phyloP scores from a whole-genome alignment of 306 rosid genomes.

The Geum urbanum region DNA sequence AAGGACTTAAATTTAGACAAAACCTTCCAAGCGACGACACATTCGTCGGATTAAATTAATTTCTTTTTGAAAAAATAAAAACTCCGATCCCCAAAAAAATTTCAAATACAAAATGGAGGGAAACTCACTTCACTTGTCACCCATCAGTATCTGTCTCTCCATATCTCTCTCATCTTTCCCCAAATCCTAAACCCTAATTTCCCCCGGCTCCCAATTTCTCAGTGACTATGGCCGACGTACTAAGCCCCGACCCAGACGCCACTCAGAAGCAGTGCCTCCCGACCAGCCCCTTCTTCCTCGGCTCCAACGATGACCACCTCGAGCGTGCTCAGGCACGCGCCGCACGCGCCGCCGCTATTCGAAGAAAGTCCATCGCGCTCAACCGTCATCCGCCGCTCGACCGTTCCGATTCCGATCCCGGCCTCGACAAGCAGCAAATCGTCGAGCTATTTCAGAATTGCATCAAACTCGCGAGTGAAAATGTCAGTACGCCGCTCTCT shows the following conservation, averaged over 20 bases:
- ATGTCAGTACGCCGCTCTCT: conserved; percentile 36
- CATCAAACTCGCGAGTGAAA: conserved; percentile 97
- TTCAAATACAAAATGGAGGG: conserved; percentile 54
- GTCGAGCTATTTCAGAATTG: conserved; percentile 89
- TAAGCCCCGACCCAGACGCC: conserved; percentile 53
- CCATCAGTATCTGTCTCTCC: not conserved
- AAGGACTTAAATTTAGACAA: too few species aligned
- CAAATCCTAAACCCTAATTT: conserved; percentile 26
- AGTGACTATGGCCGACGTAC: conserved; percentile 50
- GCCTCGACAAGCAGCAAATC: conserved; percentile 78
- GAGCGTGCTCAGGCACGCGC: conserved; percentile 93
- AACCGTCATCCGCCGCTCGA: conserved; percentile 30
- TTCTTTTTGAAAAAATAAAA: too few species aligned
- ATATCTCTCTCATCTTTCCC: not conserved
- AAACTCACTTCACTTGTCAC: conserved; percentile 16
- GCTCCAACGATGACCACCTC: conserved; percentile 83
- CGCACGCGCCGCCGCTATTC: conserved; percentile 80
- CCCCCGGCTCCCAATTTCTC: not conserved
- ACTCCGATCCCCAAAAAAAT: not conserved
- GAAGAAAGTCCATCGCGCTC: conserved; percentile 46
- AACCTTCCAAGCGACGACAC: too few species aligned
- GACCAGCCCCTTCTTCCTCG: conserved; percentile 69
- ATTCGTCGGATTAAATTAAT: too few species aligned
- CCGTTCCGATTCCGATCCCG: conserved; percentile 30
- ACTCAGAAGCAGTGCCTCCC: conserved; percentile 53